Evolutionary conservation across 2,329 filamentous ascomycete genomes (phyloP), one percentile per base, ranked within the genome.

Genomic region (Samsoniella hepiali): DNA sequence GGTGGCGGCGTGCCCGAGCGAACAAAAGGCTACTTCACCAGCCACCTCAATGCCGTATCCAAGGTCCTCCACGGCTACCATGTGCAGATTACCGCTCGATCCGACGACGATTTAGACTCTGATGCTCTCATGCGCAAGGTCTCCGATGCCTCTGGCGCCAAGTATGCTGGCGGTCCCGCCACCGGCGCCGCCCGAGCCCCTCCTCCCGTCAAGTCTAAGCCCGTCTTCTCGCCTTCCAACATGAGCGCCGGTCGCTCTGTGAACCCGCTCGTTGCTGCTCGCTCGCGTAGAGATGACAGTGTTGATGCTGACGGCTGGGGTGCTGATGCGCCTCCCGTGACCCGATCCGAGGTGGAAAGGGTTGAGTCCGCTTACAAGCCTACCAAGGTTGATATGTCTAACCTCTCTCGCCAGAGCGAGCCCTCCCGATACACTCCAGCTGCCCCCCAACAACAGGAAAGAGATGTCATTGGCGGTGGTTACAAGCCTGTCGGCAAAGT

Each of bases 1-100:
- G 95, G 95, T 68, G 94, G 96, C 73, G 95, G 95, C 70, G 95
- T 99, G 17, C 95, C 95, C n/a, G 95, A 99, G 79, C 85, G 94
- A 71, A 98, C 94, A 66, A 99, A 98, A 79, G 95, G 95, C 68
- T 98, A 98, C 79, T 99, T 99, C 75, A 97, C 92, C 68, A 97
- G 93, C 78, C 94, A 99, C 78, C 81, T 95, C 55, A 88, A 90
- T 65, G 89, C 92, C 55, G 93, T 98, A 44, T 88, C 93, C 66
- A 97, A 97, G 78, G 84, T 97, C 69, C 85, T 99, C 49, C 93
- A 97, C 79, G 93, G 95, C 68, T 99, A 98, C 76, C 95, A 99
- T 75, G 93, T 99, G 64, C 94, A 99, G 79, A 91, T 99, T 70
- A 98, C 93, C 59, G 95, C 95, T 65, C 91, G 95, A 65, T 96